Evolutionary conservation across 768 basidiomycete genomes (phyloP), one percentile per base, ranked within the genome.

Genomic region (Dictyophora rubrovolvata): DNA sequence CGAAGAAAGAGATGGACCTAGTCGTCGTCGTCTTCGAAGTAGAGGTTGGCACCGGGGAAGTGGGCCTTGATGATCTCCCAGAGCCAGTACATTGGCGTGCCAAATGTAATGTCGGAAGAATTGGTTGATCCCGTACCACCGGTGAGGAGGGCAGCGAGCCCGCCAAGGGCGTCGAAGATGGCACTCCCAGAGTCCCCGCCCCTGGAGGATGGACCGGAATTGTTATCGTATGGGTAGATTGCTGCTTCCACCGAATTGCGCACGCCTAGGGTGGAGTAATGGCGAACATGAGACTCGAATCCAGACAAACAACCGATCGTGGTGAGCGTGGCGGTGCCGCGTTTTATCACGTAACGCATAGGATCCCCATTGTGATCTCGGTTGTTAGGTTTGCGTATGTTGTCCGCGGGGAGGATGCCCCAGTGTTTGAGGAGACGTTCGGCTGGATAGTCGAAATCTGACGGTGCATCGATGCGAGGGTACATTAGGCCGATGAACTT

Each of bases 271-370:
- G 8, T 42, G 59, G 53, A 64, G 37, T 63, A 57, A 20, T 16
- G 48, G 21, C 59, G 37, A 35, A 48, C 52, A 55, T 60, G 62
- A 1, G 65, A 66, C 7, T 46, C 16, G 11, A 67, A 20, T 16
- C 53, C 56, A 37, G 33, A 60, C 8, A 46, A 7, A 60, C 70
- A 68, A 20, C 76, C 74, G 12, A 75, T 35, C 6, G 75, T 77
- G 55, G 73, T 63, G 49, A 69, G 65, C 33, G 74, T 74, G 17
- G 67, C 64, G 59, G 58, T 64, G 34, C 76, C 75, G 64, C 70
- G 64, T 60, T 77, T 76, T n/a, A 56, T 54, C 62, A 75, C 74
- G 21, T 71, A 61, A 59, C 69, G 61, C 63, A 65, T 66, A 18
- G 61, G 63, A 17, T 73, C 57, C 34, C 68, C 69, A 48, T 73